Percentiles rank a stretch among this genome's conserved stretches.
Evolutionary conservation across 1,139 yeast genomes (phyloP).

Genomic region (Candida frijolesensis): DNA sequence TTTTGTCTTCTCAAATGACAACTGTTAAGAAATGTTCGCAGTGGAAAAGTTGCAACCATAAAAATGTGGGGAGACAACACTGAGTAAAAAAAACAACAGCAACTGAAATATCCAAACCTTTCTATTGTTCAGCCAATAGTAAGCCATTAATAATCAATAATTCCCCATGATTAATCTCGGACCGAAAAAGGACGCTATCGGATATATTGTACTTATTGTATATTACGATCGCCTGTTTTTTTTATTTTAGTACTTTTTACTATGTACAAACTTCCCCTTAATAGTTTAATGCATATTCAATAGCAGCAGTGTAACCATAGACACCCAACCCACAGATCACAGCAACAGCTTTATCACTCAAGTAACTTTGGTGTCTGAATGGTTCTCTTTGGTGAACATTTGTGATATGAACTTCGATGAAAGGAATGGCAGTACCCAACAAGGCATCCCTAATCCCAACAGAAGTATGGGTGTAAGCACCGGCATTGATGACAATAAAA

Average conservation of each 20-base stretch:
- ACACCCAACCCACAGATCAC: conserved; percentile 52
- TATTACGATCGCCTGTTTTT: background rate
- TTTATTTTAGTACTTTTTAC: too few relatives aligned
- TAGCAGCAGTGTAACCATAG: conserved; percentile 51
- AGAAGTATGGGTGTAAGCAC: conserved; percentile 54
- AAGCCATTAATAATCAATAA: background rate
- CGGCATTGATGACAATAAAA: conserved; percentile 50
- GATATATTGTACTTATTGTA: background rate
- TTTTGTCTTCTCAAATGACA: background rate
- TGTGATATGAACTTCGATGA: conserved; percentile 51
- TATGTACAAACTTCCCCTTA: conserved; percentile 13
- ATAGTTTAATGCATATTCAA: conserved; percentile 48
- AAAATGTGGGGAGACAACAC: background rate
- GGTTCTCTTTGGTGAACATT: conserved; percentile 53
- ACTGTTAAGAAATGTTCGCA: background rate
- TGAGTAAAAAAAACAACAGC: background rate
- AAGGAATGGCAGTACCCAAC: conserved; percentile 49
- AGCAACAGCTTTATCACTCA: conserved; percentile 51
- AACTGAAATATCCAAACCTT: background rate
- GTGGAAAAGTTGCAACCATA: background rate
- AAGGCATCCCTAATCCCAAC: conserved; percentile 53
- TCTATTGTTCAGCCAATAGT: conserved; percentile 1
- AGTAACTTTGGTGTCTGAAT: conserved; percentile 51
- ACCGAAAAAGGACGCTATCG: background rate
- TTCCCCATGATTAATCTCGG: background rate